phyloP scores from a whole-genome alignment of 2,329 filamentous ascomycete species.

The Colletotrichum paranaense region DNA sequence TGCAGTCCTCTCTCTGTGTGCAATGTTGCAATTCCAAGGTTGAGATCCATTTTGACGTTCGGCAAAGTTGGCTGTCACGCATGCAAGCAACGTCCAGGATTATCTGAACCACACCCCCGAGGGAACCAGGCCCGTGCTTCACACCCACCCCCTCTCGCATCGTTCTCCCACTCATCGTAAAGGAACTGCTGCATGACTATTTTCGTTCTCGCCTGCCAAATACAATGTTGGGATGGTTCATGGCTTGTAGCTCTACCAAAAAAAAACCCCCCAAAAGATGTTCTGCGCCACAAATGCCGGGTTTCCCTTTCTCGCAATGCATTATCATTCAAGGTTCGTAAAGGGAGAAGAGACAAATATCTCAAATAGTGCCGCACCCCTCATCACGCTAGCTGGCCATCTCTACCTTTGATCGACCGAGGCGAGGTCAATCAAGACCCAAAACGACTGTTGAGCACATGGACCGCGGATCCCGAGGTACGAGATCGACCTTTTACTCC shows the following conservation, averaged over 20 bases:
- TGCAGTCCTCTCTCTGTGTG: background rate
- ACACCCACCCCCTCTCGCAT: background rate
- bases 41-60: constrained; percentile 5
- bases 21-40: background rate
- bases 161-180: background rate
- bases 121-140: constrained; percentile 9
- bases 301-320: background rate
- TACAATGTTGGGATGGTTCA: constrained; percentile 13
- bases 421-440: background rate
- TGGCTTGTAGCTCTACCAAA: constrained; percentile 1
- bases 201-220: background rate
- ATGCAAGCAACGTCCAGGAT: constrained; percentile 6
- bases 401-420: constrained; percentile 15
- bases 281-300: background rate
- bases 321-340: background rate
- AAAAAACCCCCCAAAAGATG: background rate
- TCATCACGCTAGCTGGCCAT: background rate
- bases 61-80: constrained; percentile 26
- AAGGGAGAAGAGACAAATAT: background rate
- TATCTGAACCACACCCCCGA: constrained; percentile 15
- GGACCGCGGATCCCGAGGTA: background rate
- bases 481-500: constrained; percentile 1
- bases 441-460: background rate
- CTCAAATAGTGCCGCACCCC: constrained; percentile 5
- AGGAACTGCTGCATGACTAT: constrained; percentile 22